Conservation (phyloP, 805 yeast species). For the Metschnikowia proteae region DNA sequence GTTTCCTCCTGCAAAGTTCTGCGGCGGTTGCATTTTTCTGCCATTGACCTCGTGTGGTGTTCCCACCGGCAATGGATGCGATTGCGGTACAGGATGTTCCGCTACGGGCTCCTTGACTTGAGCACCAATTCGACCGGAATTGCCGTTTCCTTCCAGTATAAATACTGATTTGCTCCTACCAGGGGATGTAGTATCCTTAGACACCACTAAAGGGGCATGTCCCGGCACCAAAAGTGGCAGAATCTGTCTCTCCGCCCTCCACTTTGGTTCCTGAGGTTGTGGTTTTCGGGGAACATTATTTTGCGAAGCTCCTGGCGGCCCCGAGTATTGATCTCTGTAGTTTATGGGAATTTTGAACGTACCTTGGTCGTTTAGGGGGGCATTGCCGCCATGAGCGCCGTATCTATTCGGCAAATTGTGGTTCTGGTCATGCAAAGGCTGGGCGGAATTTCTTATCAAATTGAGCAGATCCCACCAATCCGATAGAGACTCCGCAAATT, state of each 20-base stretch:
- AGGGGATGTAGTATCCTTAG: not conserved
- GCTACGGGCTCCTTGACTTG: not conserved
- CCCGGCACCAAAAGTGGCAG: slow-evolving; percentile 5
- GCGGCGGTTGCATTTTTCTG: not conserved
- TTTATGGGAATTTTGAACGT: slow-evolving; percentile 3
- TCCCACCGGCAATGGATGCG: not conserved
- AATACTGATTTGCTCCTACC: not conserved
- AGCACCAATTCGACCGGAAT: not conserved
- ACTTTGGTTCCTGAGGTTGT: not conserved
- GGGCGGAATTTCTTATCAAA: not conserved
- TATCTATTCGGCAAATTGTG: not conserved
- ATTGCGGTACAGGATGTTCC: not conserved
- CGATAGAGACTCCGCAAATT: not conserved
- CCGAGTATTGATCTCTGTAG: not conserved
- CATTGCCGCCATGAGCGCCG: not conserved
- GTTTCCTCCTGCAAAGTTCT: not conserved
- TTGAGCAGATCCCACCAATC: slow-evolving; percentile 5
- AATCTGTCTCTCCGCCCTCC: not conserved
- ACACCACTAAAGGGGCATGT: slow-evolving; percentile 1
- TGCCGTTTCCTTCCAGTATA: not conserved
- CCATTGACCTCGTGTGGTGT: not conserved
- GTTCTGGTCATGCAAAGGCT: not conserved
- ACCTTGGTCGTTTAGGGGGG: not conserved
- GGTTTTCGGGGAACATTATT: not conserved
- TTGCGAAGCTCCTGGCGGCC: not conserved